phyloP scores from a whole-genome alignment of 192 early-diverging fungal species.

The Chytriomyces sp. region DNA sequence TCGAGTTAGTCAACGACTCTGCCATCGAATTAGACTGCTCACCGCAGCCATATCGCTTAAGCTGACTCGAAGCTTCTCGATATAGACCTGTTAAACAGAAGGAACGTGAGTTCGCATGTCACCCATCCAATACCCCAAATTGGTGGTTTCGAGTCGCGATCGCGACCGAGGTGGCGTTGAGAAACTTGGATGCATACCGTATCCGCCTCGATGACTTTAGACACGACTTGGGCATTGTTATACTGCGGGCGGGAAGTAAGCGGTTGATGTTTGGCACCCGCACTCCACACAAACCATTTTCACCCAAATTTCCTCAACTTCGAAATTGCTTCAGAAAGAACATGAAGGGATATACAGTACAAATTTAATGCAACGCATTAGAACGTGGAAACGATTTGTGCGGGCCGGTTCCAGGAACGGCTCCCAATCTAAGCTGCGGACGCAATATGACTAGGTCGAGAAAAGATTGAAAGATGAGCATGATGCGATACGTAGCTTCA shows the following conservation, averaged over 20 bases:
- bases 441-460: too few species aligned
- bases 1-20: neutral
- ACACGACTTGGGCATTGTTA: neutral
- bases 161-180: neutral
- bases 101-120: neutral
- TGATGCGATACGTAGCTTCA: too few species aligned
- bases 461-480: too few species aligned
- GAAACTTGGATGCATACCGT: neutral
- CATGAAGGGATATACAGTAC: too few species aligned
- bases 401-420: too few species aligned
- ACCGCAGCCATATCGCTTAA: slow-evolving; percentile 37
- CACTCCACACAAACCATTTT: too few species aligned
- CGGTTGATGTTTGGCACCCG: too few species aligned
- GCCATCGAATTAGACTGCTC: neutral
- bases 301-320: too few species aligned
- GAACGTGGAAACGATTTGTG: too few species aligned
- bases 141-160: neutral
- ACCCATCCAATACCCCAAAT: neutral
- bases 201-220: slow-evolving; percentile 19
- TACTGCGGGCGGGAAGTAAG: slow-evolving; percentile 18
- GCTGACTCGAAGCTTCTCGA: slow-evolving; percentile 44
- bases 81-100: slow-evolving; percentile 40
- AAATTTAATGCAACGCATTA: too few species aligned
- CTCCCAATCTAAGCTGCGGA: too few species aligned
- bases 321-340: too few species aligned